Evolutionary conservation across 2,329 filamentous ascomycete species (phyloP).

Genomic region (Stachybotrys echinatus): DNA sequence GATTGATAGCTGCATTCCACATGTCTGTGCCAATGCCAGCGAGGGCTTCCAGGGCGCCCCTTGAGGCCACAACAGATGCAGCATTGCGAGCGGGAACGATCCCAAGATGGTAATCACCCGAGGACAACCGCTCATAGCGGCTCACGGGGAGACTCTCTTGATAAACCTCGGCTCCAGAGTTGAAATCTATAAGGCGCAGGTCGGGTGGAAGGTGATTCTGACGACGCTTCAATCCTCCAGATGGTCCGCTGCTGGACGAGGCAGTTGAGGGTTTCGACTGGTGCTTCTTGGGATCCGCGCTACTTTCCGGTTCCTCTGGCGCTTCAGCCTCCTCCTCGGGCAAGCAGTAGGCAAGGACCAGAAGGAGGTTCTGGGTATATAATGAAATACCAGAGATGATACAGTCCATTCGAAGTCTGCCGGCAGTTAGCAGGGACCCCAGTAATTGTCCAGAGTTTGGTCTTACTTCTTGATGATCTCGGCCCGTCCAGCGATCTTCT

Average conservation of each 20-base stretch:
- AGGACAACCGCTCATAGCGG: constrained; percentile 78
- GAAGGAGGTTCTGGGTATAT: constrained; percentile 86
- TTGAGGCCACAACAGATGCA: constrained; percentile 58
- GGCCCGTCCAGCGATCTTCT: constrained; percentile 70
- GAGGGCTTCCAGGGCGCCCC: constrained; percentile 71
- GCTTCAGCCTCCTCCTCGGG: constrained; percentile 49
- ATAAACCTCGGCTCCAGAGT: constrained; percentile 80
- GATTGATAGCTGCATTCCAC: constrained; percentile 88
- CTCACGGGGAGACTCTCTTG: constrained; percentile 82
- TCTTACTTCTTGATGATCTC: constrained; percentile 90
- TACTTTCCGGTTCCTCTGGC: not conserved
- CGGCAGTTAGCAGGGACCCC: constrained; percentile 54
- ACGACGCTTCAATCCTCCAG: constrained; percentile 62
- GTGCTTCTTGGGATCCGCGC: constrained; percentile 28
- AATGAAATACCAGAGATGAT: constrained; percentile 95
- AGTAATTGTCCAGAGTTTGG: constrained; percentile 34
- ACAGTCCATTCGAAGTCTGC: constrained; percentile 89
- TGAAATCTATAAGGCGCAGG: constrained; percentile 82
- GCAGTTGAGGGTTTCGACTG: constrained; percentile 37
- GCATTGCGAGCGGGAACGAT: constrained; percentile 71
- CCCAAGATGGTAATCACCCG: constrained; percentile 86
- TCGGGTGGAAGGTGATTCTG: constrained; percentile 83
- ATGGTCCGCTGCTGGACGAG: constrained; percentile 51
- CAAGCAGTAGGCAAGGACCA: constrained; percentile 86
- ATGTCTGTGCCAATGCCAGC: constrained; percentile 69